Conservation (phyloP, 208 protist genomes). For the Hexamita inflata region DNA sequence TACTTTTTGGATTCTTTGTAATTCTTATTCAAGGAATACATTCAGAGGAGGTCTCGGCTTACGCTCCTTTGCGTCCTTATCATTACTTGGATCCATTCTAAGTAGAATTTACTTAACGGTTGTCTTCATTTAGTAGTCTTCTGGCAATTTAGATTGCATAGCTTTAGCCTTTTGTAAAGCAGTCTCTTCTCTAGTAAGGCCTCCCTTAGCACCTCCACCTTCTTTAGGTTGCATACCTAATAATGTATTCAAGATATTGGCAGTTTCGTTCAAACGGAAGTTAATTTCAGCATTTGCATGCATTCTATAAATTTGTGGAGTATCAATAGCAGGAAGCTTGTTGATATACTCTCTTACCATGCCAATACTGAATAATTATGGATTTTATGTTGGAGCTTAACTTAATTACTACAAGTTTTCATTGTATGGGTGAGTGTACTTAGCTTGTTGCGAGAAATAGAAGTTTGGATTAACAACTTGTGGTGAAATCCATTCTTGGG, state of each 20-base stretch:
- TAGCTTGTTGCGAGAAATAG: constrained; percentile 36
- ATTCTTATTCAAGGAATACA: constrained; percentile 79
- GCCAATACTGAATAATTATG: constrained; percentile 31
- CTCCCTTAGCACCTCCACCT: constrained; percentile 51
- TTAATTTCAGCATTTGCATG: constrained; percentile 72
- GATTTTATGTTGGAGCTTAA: too few species aligned
- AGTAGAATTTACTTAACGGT: neutral
- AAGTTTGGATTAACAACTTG: constrained; percentile 68
- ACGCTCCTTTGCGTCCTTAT: constrained; percentile 11
- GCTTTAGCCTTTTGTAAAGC: constrained; percentile 62
- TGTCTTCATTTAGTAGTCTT: constrained; percentile 61
- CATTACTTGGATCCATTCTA: too few species aligned
- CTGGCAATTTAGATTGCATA: constrained; percentile 68
- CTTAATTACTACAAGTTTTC: constrained; percentile 23
- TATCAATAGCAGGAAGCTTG: constrained; percentile 73
- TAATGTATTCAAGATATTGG: constrained; percentile 73
- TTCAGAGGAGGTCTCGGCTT: constrained; percentile 64
- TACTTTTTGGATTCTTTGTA: constrained; percentile 65
- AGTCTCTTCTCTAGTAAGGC: constrained; percentile 68
- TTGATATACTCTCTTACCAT: constrained; percentile 40
- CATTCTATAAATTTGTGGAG: constrained; percentile 84
- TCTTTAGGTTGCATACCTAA: constrained; percentile 80
- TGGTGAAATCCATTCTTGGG: constrained; percentile 67
- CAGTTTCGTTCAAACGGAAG: constrained; percentile 59
- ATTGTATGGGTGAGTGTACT: neutral